Evolutionary conservation across 768 basidiomycete genomes (phyloP).

Genomic region (Lentinula aciculospora): DNA sequence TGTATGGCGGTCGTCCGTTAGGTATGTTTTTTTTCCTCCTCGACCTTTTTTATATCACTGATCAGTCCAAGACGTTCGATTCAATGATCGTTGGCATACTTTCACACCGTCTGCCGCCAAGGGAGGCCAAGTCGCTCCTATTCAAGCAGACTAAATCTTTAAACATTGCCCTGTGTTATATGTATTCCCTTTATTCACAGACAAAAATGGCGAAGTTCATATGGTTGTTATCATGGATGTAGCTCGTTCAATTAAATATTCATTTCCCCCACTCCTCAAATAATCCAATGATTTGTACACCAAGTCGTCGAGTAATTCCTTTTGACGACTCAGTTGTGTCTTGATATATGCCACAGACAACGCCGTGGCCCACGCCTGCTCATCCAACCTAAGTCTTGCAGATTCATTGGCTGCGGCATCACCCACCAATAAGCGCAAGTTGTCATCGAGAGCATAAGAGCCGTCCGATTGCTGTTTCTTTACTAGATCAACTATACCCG

Average conservation of each 20-base stretch:
- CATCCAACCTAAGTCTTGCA: slow-evolving; percentile 22
- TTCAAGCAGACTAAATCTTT: slow-evolving; percentile 45
- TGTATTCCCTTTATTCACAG: not conserved
- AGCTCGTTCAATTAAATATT: slow-evolving; percentile 13
- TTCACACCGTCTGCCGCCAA: slow-evolving; percentile 87
- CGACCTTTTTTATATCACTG: not conserved
- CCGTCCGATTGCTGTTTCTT: slow-evolving; percentile 40
- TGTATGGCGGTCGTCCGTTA: slow-evolving; percentile 89
- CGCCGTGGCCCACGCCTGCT: slow-evolving; percentile 41
- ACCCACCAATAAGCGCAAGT: slow-evolving; percentile 32
- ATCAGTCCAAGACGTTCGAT: slow-evolving; percentile 68
- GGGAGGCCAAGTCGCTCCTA: slow-evolving; percentile 68
- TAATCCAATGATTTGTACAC: slow-evolving; percentile 36
- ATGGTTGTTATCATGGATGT: not conserved
- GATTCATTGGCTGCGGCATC: slow-evolving; percentile 23
- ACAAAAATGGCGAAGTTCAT: not conserved
- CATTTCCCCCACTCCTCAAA: slow-evolving; percentile 17
- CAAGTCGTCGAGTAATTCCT: slow-evolving; percentile 37
- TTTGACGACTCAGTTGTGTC: slow-evolving; percentile 27
- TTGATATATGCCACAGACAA: slow-evolving; percentile 41
- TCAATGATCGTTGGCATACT: slow-evolving; percentile 94
- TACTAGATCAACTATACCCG: slow-evolving; percentile 29
- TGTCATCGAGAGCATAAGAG: slow-evolving; percentile 32
- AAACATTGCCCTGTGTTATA: not conserved
- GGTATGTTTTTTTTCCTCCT: slow-evolving; percentile 37